phyloP scores from a whole-genome alignment of 108 stramenopile species.

The Skeletonema tropicum region DNA sequence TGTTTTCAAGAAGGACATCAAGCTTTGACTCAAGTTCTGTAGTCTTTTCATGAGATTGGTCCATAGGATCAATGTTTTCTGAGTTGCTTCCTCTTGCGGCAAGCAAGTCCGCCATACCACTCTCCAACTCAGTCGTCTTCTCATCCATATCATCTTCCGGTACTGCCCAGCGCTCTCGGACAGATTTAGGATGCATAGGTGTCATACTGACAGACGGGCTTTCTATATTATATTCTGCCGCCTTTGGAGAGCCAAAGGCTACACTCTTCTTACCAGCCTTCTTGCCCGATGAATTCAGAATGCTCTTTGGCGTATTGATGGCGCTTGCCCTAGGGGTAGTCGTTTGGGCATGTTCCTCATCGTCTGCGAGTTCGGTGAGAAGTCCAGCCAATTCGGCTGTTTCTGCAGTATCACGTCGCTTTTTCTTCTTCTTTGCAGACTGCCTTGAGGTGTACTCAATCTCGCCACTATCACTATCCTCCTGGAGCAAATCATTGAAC shows the following conservation, averaged over 20 bases:
- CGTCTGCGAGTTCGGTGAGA: conserved; percentile 14
- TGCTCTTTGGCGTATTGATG: conserved; percentile 46
- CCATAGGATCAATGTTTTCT: conserved; percentile 44
- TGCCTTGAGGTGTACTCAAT: not conserved
- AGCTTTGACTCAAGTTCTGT: conserved; percentile 65
- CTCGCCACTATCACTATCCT: conserved; percentile 18
- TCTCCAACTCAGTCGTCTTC: conserved; percentile 43
- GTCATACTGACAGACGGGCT: conserved; percentile 82
- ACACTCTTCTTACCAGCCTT: conserved; percentile 48
- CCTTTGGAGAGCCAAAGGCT: conserved; percentile 82
- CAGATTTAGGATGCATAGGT: conserved; percentile 66
- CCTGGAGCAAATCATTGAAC: conserved; percentile 18
- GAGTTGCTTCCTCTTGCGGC: conserved; percentile 37
- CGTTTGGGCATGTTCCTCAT: conserved; percentile 18
- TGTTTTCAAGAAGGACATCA: conserved; percentile 52
- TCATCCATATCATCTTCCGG: conserved; percentile 32
- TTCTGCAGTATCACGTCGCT: conserved; percentile 40
- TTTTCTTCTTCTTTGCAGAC: conserved; percentile 7
- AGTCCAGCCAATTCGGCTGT: conserved; percentile 12
- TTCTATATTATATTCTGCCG: conserved; percentile 75
- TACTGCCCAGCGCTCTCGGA: conserved; percentile 57
- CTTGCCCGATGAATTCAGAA: conserved; percentile 49
- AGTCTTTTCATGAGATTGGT: conserved; percentile 37
- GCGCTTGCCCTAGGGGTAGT: conserved; percentile 10
- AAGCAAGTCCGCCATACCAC: conserved; percentile 28